Evolutionary conservation across 768 basidiomycete species (phyloP), one percentile per base, ranked within the genome.

Genomic region (Lactarius tabidus): DNA sequence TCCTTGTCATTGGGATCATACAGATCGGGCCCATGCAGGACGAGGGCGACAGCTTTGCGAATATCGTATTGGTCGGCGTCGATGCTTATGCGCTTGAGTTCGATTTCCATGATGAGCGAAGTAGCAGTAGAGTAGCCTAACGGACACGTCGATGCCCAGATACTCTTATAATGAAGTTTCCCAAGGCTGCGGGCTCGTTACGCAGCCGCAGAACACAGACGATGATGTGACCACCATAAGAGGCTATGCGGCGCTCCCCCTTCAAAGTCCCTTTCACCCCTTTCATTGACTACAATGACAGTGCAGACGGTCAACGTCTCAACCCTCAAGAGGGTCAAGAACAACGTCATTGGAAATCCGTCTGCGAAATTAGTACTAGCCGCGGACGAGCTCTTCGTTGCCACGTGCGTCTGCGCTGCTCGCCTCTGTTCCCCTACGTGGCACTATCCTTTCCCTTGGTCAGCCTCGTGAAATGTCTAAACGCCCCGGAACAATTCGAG

Each of bases 311-410:
- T 74, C 48, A 71, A 72, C 60, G 55, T 80, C 41, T 67, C 78
- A 20, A 75, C 74, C 58, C 82, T 91, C 68, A 91, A 90, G 76
- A 77, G 80, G 65, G 81, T 85, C 65, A 91, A 91, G 76, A 92
- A 92, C 74, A 73, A 80, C 1, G 87, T 91, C 57, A 91, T 92
- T 43, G 91, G 91, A 1, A 93, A 91, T 67, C 90, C 89, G 0
- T 82, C 84, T 0, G 88, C 88, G 1, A 93, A 93, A 73, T 71
- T 79, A 2, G 73, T 80, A 17, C 75, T 90, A 1, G 84, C 85
- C 1, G 75, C 79, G 51, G 87, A 92, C 68, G 76, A 80, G 15
- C 73, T 71, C 3, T 85, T 87, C 71, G 76, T 92, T 20, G 77
- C 79, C 68, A 79, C 76, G 86, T 89, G 69, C 71, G 81, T 77